Evolutionary conservation across 495 filamentous ascomycete genomes (phyloP), one percentile per base, ranked within the genome.

Genomic region (Articulospora tetracladia): DNA sequence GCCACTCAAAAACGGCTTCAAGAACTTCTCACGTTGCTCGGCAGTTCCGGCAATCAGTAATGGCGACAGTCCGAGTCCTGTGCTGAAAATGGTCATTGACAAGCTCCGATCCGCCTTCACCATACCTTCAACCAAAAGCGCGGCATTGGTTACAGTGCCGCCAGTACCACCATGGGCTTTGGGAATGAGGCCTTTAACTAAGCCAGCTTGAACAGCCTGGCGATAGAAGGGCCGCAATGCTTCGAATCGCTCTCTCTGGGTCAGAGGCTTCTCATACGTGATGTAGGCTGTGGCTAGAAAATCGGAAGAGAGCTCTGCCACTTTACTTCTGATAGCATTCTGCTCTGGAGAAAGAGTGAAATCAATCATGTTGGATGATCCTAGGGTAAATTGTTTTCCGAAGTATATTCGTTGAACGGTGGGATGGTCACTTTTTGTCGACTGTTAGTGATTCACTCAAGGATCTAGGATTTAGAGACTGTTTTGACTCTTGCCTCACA

Each of bases 51-150:
- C 72, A 13, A 82, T 52, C 51, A 76, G 74, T 24, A 84, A 53
- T 3, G 81, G 79, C 1, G 71, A 77, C 12, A 84, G 57, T 1
- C 81, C 80, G 12, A 83, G 65, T 0, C 76, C 77, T 1, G 77
- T 82, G 0, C 74, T 78, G 54, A 83, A 76, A 23, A 85, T 78
- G 1, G 79, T 82, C 20, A 83, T 61, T 3, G 75, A 69, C 0
- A 74, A 68, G 19, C 71, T 70, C 0, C 76, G 74, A 59, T 85
- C 80, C 19, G 79, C 73, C 4, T 73, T 62, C 58, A 77, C 82
- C 63, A 77, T 74, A 55, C 83, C 79, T 58, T 85, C 81, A 8
- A 79, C 74, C 46, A 83, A 41, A 61, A 84, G 76, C 7, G 75
- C 72, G 0, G 76, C 74, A 34, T 82, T 78, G 19, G 79, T 44